These are phyloP conservation scores for Bonia amplexicaulis DNA, from an alignment of 176 grass and related monocot species.

Conservation along the genomic window DNA sequence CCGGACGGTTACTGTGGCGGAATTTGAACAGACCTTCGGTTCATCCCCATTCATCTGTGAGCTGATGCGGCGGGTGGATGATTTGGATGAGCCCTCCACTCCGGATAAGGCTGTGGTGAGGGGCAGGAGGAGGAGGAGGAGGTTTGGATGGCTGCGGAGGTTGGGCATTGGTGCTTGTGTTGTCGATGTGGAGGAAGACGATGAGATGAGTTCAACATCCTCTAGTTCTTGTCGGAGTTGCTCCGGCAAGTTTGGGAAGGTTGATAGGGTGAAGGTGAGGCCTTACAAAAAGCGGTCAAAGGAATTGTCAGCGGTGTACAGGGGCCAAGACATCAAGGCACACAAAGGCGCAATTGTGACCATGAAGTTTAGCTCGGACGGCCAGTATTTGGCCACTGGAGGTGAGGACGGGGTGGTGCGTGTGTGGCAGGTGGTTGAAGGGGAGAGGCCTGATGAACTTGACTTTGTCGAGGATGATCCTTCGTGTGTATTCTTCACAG, in stretches of 20 bases:
- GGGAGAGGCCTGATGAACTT: constrained; percentile 30
- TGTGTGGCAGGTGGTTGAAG: constrained; percentile 68
- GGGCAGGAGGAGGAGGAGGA: constrained; percentile 17
- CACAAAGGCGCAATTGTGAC: constrained; percentile 63
- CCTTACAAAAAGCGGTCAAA: constrained; percentile 60
- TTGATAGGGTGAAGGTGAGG: constrained; percentile 56
- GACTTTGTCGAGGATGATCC: constrained; percentile 59
- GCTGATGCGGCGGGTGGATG: constrained; percentile 63
- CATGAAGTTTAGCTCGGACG: constrained; percentile 81
- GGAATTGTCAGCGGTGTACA: constrained; percentile 81
- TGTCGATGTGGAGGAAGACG: constrained; percentile 24
- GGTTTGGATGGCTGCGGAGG: constrained; percentile 65
- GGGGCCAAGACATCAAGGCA: constrained; percentile 71
- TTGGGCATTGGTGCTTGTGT: constrained; percentile 53
- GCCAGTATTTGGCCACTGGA: constrained; percentile 69
- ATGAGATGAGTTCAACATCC: constrained; percentile 38
- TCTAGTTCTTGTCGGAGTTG: constrained; percentile 33
- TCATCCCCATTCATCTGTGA: constrained; percentile 61
- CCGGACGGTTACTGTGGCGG: constrained; percentile 40
- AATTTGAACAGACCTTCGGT: constrained; percentile 62
- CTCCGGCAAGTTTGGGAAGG: constrained; percentile 21
- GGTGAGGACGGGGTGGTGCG: constrained; percentile 79
- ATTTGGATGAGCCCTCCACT: constrained; percentile 21
- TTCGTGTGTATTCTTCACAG: constrained; percentile 63
- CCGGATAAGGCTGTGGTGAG: constrained; percentile 29